Base-by-base conservation (phyloP, 768 basidiomycete species). In the Leccinum fibrillosum region DNA sequence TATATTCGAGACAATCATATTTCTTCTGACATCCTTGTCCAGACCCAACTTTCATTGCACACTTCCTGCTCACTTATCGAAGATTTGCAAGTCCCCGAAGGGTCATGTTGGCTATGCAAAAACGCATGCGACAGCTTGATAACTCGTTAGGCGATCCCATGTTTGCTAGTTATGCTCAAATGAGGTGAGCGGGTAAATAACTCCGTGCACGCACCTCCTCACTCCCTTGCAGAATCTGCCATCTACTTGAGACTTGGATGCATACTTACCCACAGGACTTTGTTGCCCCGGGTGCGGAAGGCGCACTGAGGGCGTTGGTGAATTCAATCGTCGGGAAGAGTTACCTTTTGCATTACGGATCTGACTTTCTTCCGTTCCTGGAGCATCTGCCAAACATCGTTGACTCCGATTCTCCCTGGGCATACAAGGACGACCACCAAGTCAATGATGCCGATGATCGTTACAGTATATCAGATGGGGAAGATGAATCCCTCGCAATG, bases 81-180 rank as follows among this genome's bases (percentile, higher is more conserved):
- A 80, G 90, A 58, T 94, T 94, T 69, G 82, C 90, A 39, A 87
- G 81, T 34, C 91, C 92, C 8, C 83, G 92, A 44, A 86, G 81
- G 57, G 76, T 94, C 17, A 76, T 94, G n/a, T 77, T 92, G 48
- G 88, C 90, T 5, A 91, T 94, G 88, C 89, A 92, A 72, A 89
- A 91, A 67, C 85, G 90, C 49, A 88, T 93, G 82, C 83, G 88
- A 34, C 84, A 87, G 62, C 76, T 94, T 13, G 87, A 89, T 66
- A 82, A 82, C 54, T 83, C 86, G 17, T 80, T 82, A 12, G 84
- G 84, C 7, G 90, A 94, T 75, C 88, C 88, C 1, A 87, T 92
- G 84, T 89, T 93, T 72, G 89, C 90, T 8, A 89, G 86, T 64
- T 93, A 87, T 72, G 90, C 89, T 7, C 92, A 94, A 69, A 91